Conservation (phyloP, 345 rosid species). For the Litchi chinensis region DNA sequence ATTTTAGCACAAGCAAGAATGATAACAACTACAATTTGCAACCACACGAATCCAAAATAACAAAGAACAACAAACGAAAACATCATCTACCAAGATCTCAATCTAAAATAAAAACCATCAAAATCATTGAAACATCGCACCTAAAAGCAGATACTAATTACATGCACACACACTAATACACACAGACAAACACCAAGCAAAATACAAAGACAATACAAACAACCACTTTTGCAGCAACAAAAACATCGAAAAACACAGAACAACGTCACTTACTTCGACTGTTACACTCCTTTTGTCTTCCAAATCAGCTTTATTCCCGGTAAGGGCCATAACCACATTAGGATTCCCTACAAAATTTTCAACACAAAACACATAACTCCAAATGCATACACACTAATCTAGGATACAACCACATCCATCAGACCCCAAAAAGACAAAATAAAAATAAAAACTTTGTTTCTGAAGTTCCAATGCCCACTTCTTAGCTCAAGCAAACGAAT, state of each 20-base stretch:
- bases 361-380: background rate
- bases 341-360: constrained; percentile 44
- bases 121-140: background rate
- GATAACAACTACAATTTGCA: background rate
- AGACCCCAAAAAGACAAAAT: no score
- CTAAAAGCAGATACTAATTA: background rate
- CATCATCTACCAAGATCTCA: background rate
- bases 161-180: background rate
- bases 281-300: constrained; percentile 59
- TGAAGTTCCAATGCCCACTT: constrained; percentile 70
- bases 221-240: background rate
- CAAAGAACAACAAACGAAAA: background rate
- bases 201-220: background rate
- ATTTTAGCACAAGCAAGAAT: background rate
- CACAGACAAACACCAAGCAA: background rate
- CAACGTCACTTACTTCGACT: constrained; percentile 43
- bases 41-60: background rate
- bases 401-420: background rate
- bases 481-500: constrained; percentile 58
- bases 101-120: background rate
- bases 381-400: background rate
- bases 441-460: constrained; percentile 63
- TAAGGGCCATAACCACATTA: constrained; percentile 57
- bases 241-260: background rate
- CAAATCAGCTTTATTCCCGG: constrained; percentile 66